Evolutionary conservation across 805 yeast genomes (phyloP).

Genomic region (Dipodascopsis tothii): DNA sequence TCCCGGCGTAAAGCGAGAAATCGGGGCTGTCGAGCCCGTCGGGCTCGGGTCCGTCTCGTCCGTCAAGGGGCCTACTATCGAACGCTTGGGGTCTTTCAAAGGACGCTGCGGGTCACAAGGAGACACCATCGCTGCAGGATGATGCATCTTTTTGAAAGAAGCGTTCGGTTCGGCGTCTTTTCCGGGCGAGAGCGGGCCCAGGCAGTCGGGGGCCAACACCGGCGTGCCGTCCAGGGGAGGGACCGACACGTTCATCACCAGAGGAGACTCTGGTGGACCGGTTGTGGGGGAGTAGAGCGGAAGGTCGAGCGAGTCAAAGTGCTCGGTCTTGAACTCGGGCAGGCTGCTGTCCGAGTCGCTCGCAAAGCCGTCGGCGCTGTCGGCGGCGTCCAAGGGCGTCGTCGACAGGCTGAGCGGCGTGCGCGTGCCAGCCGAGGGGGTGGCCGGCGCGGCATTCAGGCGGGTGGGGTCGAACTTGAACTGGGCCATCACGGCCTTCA

Average conservation of each 20-base stretch:
- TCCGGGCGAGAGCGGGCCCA: neutral
- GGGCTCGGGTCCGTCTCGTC: no score
- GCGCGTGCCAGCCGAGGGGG: no score
- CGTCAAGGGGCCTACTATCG: neutral
- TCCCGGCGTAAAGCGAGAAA: no score
- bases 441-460: no score
- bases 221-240: neutral
- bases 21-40: no score
- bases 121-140: constrained; percentile 24
- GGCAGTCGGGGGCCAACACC: neutral
- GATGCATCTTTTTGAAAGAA: constrained; percentile 22
- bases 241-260: neutral
- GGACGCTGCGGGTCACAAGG: constrained; percentile 21
- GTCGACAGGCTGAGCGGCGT: no score
- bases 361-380: no score
- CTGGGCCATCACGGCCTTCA: constrained; percentile 6
- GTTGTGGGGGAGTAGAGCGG: neutral
- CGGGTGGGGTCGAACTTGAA: constrained; percentile 1
- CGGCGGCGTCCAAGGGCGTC: no score
- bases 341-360: no score
- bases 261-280: neutral
- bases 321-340: neutral
- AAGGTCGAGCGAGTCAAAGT: neutral
- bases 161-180: neutral
- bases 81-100: constrained; percentile 5